Evolutionary conservation across 2,329 filamentous ascomycete genomes (phyloP), one percentile per base, ranked within the genome.

Genomic region (Elsinoe arachidis): DNA sequence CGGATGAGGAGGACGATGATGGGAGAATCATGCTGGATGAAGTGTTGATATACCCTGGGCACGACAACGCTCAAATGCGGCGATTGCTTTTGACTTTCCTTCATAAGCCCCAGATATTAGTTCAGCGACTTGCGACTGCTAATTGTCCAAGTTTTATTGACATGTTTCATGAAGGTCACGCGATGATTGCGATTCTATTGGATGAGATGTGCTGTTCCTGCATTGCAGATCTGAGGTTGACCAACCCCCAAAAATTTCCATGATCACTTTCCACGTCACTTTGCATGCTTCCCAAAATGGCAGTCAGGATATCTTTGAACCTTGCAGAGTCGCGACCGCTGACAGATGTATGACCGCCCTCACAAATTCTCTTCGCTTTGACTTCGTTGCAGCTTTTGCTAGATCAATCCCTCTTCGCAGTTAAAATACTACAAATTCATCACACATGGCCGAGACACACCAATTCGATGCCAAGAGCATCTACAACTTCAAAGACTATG

Each of bases 401-500:
- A 23, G 15, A 34, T 19, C 26, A 15, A 51, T 51, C 26, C 14
- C n/a, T 19, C 12, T 30, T 34, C 21, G 14, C 10, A 15, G 14
- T 17, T 15, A 5, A n/a, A 35, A 7, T 15, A 14, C 30, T 30
- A 15, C 14, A 38, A 17, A 30, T 12, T 17, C 38, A 57, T 15
- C 30, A 6, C 67, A 33, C 55, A 78, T 78, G 76, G 75, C 72
- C 1, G 61, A 69, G 64, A 75, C 73, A 57, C 62, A 73, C 60
- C 73, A 76, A 60, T 78, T 81, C 57, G 70, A 72, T 60, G 72
- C 76, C 5, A 70, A 73, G 60, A 78, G 76, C 63, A 73, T 83
- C 9, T 83, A 82, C 70, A 73, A 73, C 35, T 76, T 82, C 58
- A 75, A 79, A 55, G 73, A 72, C 61, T 79, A 78, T 65, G 78